phyloP scores from a whole-genome alignment of 2,329 filamentous ascomycete species.

The Nemania sp. region DNA sequence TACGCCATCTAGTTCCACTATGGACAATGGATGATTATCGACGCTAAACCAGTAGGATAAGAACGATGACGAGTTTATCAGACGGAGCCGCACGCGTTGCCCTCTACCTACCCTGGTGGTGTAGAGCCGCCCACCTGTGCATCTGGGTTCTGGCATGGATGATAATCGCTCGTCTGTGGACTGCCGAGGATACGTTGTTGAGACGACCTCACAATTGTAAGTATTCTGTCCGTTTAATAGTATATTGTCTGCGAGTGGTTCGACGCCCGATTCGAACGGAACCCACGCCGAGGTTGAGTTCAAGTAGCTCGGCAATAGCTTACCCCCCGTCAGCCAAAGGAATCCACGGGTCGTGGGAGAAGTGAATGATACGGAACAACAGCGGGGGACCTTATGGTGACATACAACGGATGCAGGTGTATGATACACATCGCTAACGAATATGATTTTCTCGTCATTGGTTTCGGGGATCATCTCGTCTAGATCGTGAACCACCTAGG shows the following conservation, averaged over 20 bases:
- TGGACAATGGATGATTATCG: slow-evolving; percentile 54
- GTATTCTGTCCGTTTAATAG: slow-evolving; percentile 56
- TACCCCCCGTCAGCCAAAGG: slow-evolving; percentile 1
- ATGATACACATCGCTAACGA: slow-evolving; percentile 57
- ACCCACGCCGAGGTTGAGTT: slow-evolving; percentile 53
- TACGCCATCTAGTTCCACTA: slow-evolving; percentile 57
- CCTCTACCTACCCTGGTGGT: slow-evolving; percentile 49
- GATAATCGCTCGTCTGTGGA: slow-evolving; percentile 10
- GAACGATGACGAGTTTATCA: slow-evolving; percentile 57
- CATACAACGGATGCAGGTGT: slow-evolving; percentile 52
- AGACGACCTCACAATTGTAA: slow-evolving; percentile 51
- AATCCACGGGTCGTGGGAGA: too few species aligned
- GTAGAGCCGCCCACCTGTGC: slow-evolving; percentile 51
- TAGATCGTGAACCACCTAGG: slow-evolving; percentile 54
- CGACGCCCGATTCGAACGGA: slow-evolving; percentile 53
- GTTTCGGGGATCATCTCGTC: slow-evolving; percentile 48
- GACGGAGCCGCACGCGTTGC: slow-evolving; percentile 51
- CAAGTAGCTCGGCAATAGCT: slow-evolving; percentile 51
- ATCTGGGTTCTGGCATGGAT: slow-evolving; percentile 36
- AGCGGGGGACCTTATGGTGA: too few species aligned
- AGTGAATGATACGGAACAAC: too few species aligned
- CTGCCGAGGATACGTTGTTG: slow-evolving; percentile 47
- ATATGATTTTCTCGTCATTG: slow-evolving; percentile 54
- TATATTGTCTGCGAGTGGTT: slow-evolving; percentile 57
- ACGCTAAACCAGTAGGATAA: slow-evolving; percentile 56